Evolutionary conservation across 768 basidiomycete species (phyloP), one percentile per base, ranked within the genome.

Genomic region (Suillus americanus): DNA sequence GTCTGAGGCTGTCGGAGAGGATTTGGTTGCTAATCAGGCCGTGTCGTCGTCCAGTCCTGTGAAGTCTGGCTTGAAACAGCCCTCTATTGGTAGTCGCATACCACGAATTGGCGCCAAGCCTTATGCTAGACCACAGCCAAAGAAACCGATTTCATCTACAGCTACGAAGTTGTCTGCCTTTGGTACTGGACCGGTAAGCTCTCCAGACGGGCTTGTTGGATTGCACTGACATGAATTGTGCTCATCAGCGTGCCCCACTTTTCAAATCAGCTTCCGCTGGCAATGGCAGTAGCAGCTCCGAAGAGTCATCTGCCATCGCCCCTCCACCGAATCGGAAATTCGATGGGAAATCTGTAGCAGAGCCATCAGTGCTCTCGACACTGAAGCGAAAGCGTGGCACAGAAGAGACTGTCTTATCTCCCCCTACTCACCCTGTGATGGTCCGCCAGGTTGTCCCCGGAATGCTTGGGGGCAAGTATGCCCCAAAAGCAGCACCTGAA

Each of bases 31-130:
- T 45, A 60, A 69, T 0, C 54, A 64, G 18, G 65, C 62, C 37
- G 73, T 43, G 61, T 69, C 43, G 50, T 57, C 71, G 23, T 69
- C 75, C 41, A 63, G 71, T n/a, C 68, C 68, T 25, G 65, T 69
- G 5, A 84, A 82, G 62, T 84, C 85, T 20, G 79, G 66, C 53
- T 70, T 88, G 61, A 85, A 82, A 69, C 84, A 87, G 66, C 73
- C 79, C 9, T 69, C 74, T 30, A 50, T 38, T n/a, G 81, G 79
- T 0, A 87, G 88, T 73, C 81, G 81, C 71, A 89, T 89, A 68
- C 88, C 88, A 20, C 81, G 88, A 64, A 85, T 86, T 48, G 81
- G 81, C 41, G 73, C 73, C 30, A 89, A 88, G 62, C 88, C 87
- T 3, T 89, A 89, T 73, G 75, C 81, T 37, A 80, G 85, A 64